Conservation (phyloP, 139 green algal genomes). For the Chlorella ohadii region DNA sequence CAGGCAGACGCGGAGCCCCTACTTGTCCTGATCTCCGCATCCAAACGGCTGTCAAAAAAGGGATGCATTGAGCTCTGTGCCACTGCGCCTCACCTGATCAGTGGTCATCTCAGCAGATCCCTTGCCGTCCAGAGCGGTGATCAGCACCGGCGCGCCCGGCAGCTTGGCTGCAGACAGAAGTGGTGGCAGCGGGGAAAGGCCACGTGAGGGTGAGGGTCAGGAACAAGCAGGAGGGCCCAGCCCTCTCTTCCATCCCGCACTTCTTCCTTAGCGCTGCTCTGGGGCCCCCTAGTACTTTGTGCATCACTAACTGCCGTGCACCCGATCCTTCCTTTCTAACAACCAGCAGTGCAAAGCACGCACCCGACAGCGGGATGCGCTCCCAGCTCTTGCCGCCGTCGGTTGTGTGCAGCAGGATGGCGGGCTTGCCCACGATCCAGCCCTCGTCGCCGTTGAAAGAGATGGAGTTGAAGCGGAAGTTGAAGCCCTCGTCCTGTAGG, state of each 20-base stretch:
- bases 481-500: constrained; percentile 78
- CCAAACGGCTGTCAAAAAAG: no score
- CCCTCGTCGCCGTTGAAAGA: constrained; percentile 95
- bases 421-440: constrained; percentile 99
- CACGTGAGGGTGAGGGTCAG: not conserved
- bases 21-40: no score
- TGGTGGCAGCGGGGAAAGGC: not conserved
- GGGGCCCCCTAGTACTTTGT: no score
- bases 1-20: no score
- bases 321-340: no score
- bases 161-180: constrained; percentile 78
- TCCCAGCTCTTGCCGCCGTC: constrained; percentile 96
- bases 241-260: no score
- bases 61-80: no score
- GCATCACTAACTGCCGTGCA: no score
- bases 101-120: constrained; percentile 96
- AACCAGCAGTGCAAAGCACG: no score
- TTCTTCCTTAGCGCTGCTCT: no score
- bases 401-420: constrained; percentile 97
- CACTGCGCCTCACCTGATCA: constrained; percentile 73
- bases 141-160: constrained; percentile 85
- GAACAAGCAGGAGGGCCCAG: no score
- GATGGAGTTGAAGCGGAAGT: constrained; percentile 97
- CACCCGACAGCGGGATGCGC: constrained; percentile 87
- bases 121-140: constrained; percentile 74